Evolutionary conservation across 2,329 filamentous ascomycete species (phyloP).

Genomic region (Colletotrichum tabaci): DNA sequence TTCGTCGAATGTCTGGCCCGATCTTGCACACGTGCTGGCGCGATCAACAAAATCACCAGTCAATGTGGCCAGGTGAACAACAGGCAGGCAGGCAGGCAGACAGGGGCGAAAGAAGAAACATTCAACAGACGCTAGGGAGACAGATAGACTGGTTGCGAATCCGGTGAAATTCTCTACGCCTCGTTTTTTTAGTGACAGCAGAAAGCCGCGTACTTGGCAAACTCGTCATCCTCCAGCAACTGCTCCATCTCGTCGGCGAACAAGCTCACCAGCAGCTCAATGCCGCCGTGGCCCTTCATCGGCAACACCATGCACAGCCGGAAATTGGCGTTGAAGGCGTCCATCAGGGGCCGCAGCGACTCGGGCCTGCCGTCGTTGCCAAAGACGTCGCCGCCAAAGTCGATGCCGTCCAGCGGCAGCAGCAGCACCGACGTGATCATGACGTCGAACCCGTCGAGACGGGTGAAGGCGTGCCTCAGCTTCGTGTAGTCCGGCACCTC

Average conservation of each 20-base stretch:
- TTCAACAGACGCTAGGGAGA: too few species aligned
- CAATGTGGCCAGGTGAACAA: too few species aligned
- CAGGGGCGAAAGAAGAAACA: too few species aligned
- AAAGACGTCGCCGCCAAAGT: constrained; percentile 49
- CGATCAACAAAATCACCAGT: too few species aligned
- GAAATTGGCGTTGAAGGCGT: constrained; percentile 47
- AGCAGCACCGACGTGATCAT: constrained; percentile 49
- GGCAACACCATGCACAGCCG: constrained; percentile 49
- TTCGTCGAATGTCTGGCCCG: too few species aligned
- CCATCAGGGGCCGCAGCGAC: constrained; percentile 49
- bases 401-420: constrained; percentile 47
- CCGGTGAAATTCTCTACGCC: too few species aligned
- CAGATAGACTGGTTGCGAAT: too few species aligned
- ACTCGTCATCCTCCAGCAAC: constrained; percentile 47
- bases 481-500: constrained; percentile 47
- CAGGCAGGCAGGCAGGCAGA: too few species aligned
- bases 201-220: constrained; percentile 45
- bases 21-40: too few species aligned
- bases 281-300: constrained; percentile 48
- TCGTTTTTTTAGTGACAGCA: constrained; percentile 1
- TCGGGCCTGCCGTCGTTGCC: constrained; percentile 47
- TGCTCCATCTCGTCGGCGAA: constrained; percentile 49
- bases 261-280: constrained; percentile 49
- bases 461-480: constrained; percentile 47
- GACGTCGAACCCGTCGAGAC: constrained; percentile 47